Base-by-base conservation (phyloP, 768 basidiomycete species). In the Tricholoma sp. region DNA sequence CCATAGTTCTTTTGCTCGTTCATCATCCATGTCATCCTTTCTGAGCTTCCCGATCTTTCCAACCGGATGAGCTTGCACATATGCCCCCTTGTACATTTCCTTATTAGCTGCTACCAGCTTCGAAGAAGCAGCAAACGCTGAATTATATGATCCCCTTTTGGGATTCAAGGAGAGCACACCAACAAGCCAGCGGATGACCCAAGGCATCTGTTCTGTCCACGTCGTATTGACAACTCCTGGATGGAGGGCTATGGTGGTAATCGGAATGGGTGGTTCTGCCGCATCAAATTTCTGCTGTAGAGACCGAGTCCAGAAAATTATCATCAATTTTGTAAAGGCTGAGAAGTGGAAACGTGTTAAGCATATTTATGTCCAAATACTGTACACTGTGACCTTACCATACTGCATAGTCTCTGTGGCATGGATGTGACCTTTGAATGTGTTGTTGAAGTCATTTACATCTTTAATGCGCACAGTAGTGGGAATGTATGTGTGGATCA, bases 281-380 rank as follows among this genome's bases (percentile, higher is more conserved):
- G 61, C 63, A 41, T 77, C 72, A 31, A 86, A 66, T 20, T 65
- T 76, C 32, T 70, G 70, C 55, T 86, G 82, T 15, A 86, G 67
- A 57, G 79, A 73, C 28, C 72, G 76, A 1, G 75, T 77, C 56
- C 75, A 83, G 13, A 85, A 70, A 29, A 80, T 66, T 50, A 73
- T 74, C n/a, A 78, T 75, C n/a, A 84, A 66, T 63, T 86, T 86
- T 48, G 80, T 71, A 34, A 74, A 65, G 0, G 64, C 85, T 85
- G n/a, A 6, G 32, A 6, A 24, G 24, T 24, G 28, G 17, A 8
- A 3, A 29, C 7, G 18, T 17, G 29, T 28, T 29, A 45, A 44
- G 15, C 12, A 5, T 31, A n/a, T 24, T 24, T 28, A 4, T 33
- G 33, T 10, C 2, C 31, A 13, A 29, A 11, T 29, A 13, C 9